Evolutionary conservation across 352 stramenopile species (phyloP).

Genomic region (Phytophthora chlamydospora): DNA sequence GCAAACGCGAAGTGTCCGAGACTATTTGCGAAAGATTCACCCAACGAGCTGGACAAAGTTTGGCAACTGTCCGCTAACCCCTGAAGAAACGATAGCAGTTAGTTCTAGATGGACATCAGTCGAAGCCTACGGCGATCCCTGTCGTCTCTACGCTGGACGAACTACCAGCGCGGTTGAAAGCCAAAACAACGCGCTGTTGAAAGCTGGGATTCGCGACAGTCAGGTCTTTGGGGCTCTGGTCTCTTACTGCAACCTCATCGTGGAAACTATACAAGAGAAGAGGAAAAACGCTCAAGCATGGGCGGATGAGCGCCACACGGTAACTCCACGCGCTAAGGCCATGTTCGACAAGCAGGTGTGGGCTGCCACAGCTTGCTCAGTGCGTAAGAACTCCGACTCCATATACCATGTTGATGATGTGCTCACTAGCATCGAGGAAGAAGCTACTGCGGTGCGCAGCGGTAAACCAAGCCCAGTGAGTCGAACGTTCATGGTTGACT

Average conservation of each 20-base stretch:
- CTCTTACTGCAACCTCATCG: not conserved
- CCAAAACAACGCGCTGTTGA: conserved; percentile 5
- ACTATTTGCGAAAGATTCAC: conserved; percentile 11
- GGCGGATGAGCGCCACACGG: no score
- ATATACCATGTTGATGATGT: no score
- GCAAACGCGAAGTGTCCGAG: not conserved
- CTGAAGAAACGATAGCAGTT: conserved; percentile 1
- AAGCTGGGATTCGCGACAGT: not conserved
- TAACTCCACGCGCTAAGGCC: no score
- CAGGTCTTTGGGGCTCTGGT: conserved; percentile 10
- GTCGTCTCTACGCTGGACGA: conserved; percentile 2
- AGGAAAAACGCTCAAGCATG: no score
- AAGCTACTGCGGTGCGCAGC: no score
- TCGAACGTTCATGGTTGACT: no score
- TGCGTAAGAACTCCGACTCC: no score
- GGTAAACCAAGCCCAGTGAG: no score
- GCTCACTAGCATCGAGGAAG: no score
- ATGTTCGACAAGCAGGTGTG: no score
- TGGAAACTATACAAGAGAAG: no score
- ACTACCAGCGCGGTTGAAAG: conserved; percentile 15
- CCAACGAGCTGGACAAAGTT: conserved; percentile 16
- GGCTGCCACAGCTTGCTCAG: no score
- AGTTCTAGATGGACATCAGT: not conserved
- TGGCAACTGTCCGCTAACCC: conserved; percentile 1
- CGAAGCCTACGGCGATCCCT: not conserved